Evolutionary conservation across 2,329 filamentous ascomycete species (phyloP).

Genomic region (Colletotrichum zoysiae): DNA sequence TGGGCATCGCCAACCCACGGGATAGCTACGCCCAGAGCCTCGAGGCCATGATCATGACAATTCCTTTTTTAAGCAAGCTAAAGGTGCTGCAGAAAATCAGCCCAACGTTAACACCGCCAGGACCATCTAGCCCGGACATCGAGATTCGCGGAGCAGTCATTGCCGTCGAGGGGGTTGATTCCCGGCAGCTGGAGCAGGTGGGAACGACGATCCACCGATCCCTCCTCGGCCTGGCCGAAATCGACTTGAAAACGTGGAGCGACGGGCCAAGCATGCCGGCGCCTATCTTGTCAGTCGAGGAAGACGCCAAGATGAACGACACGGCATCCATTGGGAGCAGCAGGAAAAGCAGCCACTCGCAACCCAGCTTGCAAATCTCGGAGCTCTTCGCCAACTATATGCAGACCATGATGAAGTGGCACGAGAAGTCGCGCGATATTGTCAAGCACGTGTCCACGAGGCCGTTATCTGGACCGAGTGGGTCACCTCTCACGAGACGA

Average conservation of each 20-base stretch:
- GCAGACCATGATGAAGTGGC: conserved; percentile 78
- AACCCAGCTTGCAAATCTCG: conserved; percentile 45
- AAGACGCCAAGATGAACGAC: conserved; percentile 38
- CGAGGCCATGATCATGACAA: conserved; percentile 80
- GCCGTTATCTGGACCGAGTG: conserved; percentile 32
- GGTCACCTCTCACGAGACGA: conserved; percentile 27
- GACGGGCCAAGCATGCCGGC: conserved; percentile 47
- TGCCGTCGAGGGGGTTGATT: conserved; percentile 81
- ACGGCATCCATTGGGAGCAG: conserved; percentile 25
- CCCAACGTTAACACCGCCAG: conserved; percentile 66
- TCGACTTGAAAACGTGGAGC: conserved; percentile 59
- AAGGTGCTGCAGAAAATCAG: conserved; percentile 81
- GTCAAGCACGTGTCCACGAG: conserved; percentile 60
- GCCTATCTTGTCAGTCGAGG: conserved; percentile 37
- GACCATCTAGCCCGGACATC: conserved; percentile 48
- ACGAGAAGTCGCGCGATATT: conserved; percentile 80
- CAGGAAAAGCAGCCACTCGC: conserved; percentile 40
- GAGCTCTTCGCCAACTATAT: conserved; percentile 72
- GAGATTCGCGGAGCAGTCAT: conserved; percentile 81
- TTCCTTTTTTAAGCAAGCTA: conserved; percentile 81
- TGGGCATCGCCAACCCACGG: conserved; percentile 44
- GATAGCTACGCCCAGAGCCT: conserved; percentile 60
- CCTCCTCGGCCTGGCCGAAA: conserved; percentile 61
- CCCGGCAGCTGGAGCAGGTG: conserved; percentile 63
- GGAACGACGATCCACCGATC: conserved; percentile 75